A percentile compares a stretch with the other conserved stretches of the same genome.
Conservation (phyloP, 2,329 filamentous ascomycete genomes). For the Fusarium avenaceum region DNA sequence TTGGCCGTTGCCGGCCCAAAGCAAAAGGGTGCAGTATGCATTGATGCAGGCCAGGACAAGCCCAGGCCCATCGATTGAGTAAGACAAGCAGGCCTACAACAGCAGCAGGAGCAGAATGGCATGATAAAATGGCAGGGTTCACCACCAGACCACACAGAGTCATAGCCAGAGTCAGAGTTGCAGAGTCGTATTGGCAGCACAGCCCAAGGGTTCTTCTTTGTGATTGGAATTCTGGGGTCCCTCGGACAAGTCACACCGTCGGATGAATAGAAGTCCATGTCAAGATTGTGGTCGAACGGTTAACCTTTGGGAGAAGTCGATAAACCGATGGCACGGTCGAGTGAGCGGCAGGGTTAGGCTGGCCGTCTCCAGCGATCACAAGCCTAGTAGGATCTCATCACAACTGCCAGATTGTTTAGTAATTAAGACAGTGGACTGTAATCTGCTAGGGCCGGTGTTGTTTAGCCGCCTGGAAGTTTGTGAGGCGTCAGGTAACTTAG, state of each 20-base stretch:
- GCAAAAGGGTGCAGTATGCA: constrained; percentile 5
- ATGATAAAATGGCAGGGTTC: constrained; percentile 24
- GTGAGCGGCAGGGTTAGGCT: constrained; percentile 8
- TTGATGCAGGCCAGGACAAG: constrained; percentile 5
- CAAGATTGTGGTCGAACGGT: constrained; percentile 11
- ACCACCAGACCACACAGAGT: background rate
- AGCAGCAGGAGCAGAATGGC: constrained; percentile 30
- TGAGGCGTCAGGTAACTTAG: constrained; percentile 14
- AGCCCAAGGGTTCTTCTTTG: constrained; percentile 39
- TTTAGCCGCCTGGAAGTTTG: constrained; percentile 24
- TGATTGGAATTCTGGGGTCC: constrained; percentile 19
- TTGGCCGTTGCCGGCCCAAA: constrained; percentile 1
- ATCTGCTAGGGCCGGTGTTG: constrained; percentile 15
- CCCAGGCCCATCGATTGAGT: constrained; percentile 21
- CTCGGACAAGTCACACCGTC: constrained; percentile 23
- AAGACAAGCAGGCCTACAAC: constrained; percentile 33
- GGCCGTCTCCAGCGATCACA: constrained; percentile 19
- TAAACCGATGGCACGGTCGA: constrained; percentile 4
- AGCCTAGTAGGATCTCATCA: constrained; percentile 15
- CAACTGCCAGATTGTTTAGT: constrained; percentile 13
- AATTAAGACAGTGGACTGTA: constrained; percentile 8
- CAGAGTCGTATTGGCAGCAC: background rate
- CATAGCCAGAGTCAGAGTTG: background rate
- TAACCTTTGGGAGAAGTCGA: background rate
- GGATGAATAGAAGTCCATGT: constrained; percentile 22